These are phyloP conservation scores for Mycena chlorophos DNA, from an alignment of 768 basidiomycete genomes.

Conservation along the genomic window DNA sequence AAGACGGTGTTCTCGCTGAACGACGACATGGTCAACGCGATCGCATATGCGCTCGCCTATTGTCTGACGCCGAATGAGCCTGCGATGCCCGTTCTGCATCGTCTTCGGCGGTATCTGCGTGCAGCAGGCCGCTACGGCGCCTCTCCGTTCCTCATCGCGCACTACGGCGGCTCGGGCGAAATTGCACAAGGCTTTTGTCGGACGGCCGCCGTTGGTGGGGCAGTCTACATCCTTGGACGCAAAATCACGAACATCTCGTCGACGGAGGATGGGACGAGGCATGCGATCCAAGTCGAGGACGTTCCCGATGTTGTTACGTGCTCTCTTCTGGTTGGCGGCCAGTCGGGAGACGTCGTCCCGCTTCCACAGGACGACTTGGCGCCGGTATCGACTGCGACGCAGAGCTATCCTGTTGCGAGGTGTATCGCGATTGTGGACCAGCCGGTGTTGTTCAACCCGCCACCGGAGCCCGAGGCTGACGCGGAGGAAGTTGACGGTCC, in stretches of 20 bases:
- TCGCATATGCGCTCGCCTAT: slow-evolving; percentile 79
- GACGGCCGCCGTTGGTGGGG: slow-evolving; percentile 78
- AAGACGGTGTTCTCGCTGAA: slow-evolving; percentile 61
- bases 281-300: slow-evolving; percentile 54
- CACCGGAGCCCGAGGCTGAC: slow-evolving; percentile 13
- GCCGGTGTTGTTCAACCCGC: slow-evolving; percentile 26
- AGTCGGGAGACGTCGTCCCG: slow-evolving; percentile 19
- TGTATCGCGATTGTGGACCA: slow-evolving; percentile 54
- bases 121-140: slow-evolving; percentile 84
- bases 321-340: slow-evolving; percentile 52
- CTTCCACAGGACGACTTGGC: slow-evolving; percentile 2
- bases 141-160: slow-evolving; percentile 85
- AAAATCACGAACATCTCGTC: slow-evolving; percentile 30
- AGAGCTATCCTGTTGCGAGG: slow-evolving; percentile 36
- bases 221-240: slow-evolving; percentile 70
- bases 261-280: slow-evolving; percentile 29
- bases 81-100: slow-evolving; percentile 62
- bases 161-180: slow-evolving; percentile 92
- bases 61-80: slow-evolving; percentile 60
- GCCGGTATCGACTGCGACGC: slow-evolving; percentile 5
- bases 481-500: slow-evolving; percentile 23
- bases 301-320: slow-evolving; percentile 60
- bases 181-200: slow-evolving; percentile 91
- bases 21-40: slow-evolving; percentile 53
- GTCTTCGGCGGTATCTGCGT: slow-evolving; percentile 71